phyloP scores from a whole-genome alignment of 2,329 filamentous ascomycete genomes.

The Exophiala dermatitidis region DNA sequence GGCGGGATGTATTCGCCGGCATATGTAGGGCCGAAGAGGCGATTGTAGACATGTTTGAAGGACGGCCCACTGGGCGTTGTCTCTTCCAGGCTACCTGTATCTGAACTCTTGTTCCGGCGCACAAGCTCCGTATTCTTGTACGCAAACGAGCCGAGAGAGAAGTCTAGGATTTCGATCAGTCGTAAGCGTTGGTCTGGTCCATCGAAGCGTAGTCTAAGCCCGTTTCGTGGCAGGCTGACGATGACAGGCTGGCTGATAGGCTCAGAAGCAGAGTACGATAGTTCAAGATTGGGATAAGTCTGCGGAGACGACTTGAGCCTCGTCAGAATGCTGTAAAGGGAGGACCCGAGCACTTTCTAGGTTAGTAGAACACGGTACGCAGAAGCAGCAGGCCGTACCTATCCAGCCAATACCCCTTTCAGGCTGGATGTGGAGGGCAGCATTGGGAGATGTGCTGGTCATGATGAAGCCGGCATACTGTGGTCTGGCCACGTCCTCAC shows the following conservation, averaged over 20 bases:
- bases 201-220: slow-evolving; percentile 84
- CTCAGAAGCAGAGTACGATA: slow-evolving; percentile 67
- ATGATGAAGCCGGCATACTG: slow-evolving; percentile 13
- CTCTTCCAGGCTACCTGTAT: slow-evolving; percentile 33
- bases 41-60: slow-evolving; percentile 85
- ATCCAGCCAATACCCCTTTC: slow-evolving; percentile 60
- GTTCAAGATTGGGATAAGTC: slow-evolving; percentile 72
- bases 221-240: slow-evolving; percentile 72
- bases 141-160: slow-evolving; percentile 72
- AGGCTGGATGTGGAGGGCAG: slow-evolving; percentile 55
- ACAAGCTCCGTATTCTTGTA: slow-evolving; percentile 77
- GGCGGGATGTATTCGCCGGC: slow-evolving; percentile 83
- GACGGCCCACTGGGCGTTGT: slow-evolving; percentile 54
- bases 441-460: slow-evolving; percentile 10
- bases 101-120: slow-evolving; percentile 46
- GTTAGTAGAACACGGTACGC: slow-evolving; percentile 1
- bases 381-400: slow-evolving; percentile 37
- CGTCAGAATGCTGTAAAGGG: slow-evolving; percentile 80
- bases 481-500: background rate
- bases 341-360: slow-evolving; percentile 70
- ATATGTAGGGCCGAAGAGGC: slow-evolving; percentile 87
- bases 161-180: slow-evolving; percentile 84
- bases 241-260: slow-evolving; percentile 71
- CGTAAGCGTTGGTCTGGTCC: slow-evolving; percentile 86
- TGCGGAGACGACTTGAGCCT: slow-evolving; percentile 82